Evolutionary conservation across 164 flowering plant genomes (phyloP).

Genomic region (Umbilicus rupestris): DNA sequence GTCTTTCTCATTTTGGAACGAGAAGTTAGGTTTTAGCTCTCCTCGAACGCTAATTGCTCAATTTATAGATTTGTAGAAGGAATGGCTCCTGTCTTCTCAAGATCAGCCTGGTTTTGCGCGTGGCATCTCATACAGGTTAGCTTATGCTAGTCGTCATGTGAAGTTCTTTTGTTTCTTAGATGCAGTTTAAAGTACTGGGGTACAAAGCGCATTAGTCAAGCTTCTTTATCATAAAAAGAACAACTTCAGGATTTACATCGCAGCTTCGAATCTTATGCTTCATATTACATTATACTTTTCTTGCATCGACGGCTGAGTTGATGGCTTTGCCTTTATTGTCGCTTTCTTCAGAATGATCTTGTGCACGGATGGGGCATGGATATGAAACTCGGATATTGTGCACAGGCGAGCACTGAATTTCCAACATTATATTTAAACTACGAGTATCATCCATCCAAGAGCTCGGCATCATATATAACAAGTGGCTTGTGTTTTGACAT

Average conservation of each 20-base stretch:
- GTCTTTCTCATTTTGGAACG: not conserved
- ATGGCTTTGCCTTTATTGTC: not conserved
- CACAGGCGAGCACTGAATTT: constrained; percentile 44
- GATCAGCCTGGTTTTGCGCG: constrained; percentile 85
- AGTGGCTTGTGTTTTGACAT: not conserved
- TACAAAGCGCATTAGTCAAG: too few relatives aligned
- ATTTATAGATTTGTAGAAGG: constrained; percentile 84
- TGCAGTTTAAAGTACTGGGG: too few relatives aligned
- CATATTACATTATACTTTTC: not conserved
- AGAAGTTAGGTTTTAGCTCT: not conserved
- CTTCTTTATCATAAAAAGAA: too few relatives aligned
- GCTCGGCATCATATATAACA: not conserved
- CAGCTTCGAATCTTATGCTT: not conserved
- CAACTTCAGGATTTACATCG: too few relatives aligned
- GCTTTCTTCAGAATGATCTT: constrained; percentile 69
- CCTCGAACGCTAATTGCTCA: not conserved
- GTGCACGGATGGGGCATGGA: constrained; percentile 99
- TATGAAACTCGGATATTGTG: constrained; percentile 95
- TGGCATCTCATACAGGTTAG: constrained; percentile 97
- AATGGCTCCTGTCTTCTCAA: constrained; percentile 97
- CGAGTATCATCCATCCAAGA: not conserved
- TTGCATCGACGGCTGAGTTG: not conserved
- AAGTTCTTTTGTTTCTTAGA: not conserved
- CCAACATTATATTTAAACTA: not conserved
- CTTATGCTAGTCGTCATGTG: not conserved